Conservation (phyloP, 192 early-diverging fungal genomes). For the Coemansia sp. region DNA sequence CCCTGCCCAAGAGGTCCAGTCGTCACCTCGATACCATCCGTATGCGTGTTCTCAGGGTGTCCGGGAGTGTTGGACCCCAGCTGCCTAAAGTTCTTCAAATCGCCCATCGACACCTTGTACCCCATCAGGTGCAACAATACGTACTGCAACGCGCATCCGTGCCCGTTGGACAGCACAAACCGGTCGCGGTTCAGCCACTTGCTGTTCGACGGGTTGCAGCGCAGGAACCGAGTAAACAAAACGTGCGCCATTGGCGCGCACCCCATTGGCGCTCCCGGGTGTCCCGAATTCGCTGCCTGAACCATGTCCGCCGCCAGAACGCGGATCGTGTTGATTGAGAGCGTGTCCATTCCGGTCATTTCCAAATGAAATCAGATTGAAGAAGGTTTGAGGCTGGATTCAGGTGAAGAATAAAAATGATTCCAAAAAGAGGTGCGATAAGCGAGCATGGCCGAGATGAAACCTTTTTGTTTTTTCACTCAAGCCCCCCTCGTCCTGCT, state of each 20-base stretch:
- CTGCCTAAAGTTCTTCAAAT: slow-evolving; percentile 89
- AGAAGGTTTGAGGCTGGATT: too few relatives aligned
- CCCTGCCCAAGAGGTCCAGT: slow-evolving; percentile 97
- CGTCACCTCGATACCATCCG: slow-evolving; percentile 91
- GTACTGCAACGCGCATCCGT: slow-evolving; percentile 94
- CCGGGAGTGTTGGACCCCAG: slow-evolving; percentile 84
- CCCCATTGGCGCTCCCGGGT: slow-evolving; percentile 97
- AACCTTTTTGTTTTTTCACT: too few relatives aligned
- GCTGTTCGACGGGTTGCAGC: slow-evolving; percentile 82
- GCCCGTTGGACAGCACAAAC: slow-evolving; percentile 97
- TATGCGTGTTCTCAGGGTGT: slow-evolving; percentile 88
- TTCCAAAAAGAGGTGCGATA: too few relatives aligned
- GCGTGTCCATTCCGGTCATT: slow-evolving; percentile 50
- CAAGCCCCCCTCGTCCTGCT: too few relatives aligned
- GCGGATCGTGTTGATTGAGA: slow-evolving; percentile 86
- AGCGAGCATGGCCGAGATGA: too few relatives aligned
- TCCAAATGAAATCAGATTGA: too few relatives aligned
- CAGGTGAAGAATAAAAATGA: too few relatives aligned
- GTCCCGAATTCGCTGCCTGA: slow-evolving; percentile 86
- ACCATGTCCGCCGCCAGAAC: slow-evolving; percentile 85
- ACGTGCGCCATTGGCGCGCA: slow-evolving; percentile 92
- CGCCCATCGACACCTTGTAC: slow-evolving; percentile 82
- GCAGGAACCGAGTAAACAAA: slow-evolving; percentile 82
- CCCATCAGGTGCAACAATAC: slow-evolving; percentile 84
- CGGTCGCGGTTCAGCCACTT: slow-evolving; percentile 94